Base-by-base conservation (phyloP, 345 rosid genomes). In the Citrus trifoliata region DNA sequence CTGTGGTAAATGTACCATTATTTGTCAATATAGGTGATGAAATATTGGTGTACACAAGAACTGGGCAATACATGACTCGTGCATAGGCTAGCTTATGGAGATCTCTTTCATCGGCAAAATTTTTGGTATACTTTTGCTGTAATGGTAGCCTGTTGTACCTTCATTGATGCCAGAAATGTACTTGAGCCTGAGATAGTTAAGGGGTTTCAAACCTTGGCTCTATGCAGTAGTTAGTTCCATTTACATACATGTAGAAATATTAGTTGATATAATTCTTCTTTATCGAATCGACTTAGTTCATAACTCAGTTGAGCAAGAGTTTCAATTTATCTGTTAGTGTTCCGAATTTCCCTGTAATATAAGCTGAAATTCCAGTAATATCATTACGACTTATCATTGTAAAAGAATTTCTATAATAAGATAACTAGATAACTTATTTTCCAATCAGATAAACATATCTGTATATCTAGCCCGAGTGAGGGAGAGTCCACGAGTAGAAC, bases 31-130 rank as follows among this genome's bases (percentile, higher is more conserved):
- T 77, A 25, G 96, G 95, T 4, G 98, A 91, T 5, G 87, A 90
- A 30, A 89, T 93, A 69, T 70, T 91, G 89, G 93, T 96, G 77
- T 98, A 93, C 75, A 89, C 98, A 42, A 92, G 97, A 90, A 83
- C 94, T 7, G 98, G 99, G 76, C 88, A 87, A 67, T 96, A 93
- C 85, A 86, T 89, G 95, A 91, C 85, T 88, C 88, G 94, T 19
- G 95, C 93, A 8, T 92, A 79, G 86, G 70, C 71, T 58, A 37
- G 38, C 42, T 40, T 37, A 28, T 6, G 5, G 67, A 70, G 70
- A 56, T 63, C 40, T 70, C 37, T 68, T 74, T 63, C 60, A 2
- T 65, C 32, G 6, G 46, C 30, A 63, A 64, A 46, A 46, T 46
- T 74, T 73, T 74, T 63, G 24, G 6, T 71, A 32, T 72, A 22